These are phyloP conservation scores for Russula olivacea DNA, from an alignment of 768 basidiomycete species.

Conservation along the genomic window DNA sequence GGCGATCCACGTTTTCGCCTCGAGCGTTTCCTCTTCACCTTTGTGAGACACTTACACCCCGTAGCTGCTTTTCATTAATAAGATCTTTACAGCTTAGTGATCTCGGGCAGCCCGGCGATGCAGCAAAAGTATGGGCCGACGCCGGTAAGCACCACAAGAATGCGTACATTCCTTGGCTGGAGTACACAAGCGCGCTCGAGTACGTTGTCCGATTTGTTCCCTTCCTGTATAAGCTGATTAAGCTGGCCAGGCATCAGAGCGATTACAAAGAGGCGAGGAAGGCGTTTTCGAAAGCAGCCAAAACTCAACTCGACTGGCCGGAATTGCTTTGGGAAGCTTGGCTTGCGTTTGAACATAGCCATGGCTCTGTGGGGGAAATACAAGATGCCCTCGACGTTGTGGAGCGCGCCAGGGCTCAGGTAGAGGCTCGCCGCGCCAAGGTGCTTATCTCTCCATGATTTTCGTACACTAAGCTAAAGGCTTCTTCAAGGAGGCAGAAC, in stretches of 20 bases:
- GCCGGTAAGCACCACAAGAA: constrained; percentile 62
- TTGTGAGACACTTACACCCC: constrained; percentile 55
- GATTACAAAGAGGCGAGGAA: constrained; percentile 56
- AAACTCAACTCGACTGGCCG: constrained; percentile 86
- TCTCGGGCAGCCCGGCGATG: constrained; percentile 30
- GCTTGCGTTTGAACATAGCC: constrained; percentile 78
- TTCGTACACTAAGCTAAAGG: background rate
- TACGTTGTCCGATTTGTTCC: constrained; percentile 33
- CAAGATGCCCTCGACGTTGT: constrained; percentile 58
- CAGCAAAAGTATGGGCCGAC: constrained; percentile 56
- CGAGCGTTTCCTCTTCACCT: constrained; percentile 73
- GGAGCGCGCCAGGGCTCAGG: constrained; percentile 55
- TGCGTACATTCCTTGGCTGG: constrained; percentile 70
- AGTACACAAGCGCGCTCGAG: constrained; percentile 71
- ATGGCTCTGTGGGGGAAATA: constrained; percentile 66
- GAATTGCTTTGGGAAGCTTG: constrained; percentile 92
- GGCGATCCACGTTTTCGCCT: constrained; percentile 76
- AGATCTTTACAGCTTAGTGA: constrained; percentile 36
- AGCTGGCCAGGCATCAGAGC: constrained; percentile 43
- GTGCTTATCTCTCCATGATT: constrained; percentile 35
- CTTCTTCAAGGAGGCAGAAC: constrained; percentile 53
- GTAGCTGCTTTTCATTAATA: background rate
- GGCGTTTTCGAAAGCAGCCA: constrained; percentile 58
- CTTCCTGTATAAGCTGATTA: background rate
- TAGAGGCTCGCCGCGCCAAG: constrained; percentile 58